Base-by-base conservation (phyloP, 2,329 filamentous ascomycete genomes). In the Fusarium virguliforme region DNA sequence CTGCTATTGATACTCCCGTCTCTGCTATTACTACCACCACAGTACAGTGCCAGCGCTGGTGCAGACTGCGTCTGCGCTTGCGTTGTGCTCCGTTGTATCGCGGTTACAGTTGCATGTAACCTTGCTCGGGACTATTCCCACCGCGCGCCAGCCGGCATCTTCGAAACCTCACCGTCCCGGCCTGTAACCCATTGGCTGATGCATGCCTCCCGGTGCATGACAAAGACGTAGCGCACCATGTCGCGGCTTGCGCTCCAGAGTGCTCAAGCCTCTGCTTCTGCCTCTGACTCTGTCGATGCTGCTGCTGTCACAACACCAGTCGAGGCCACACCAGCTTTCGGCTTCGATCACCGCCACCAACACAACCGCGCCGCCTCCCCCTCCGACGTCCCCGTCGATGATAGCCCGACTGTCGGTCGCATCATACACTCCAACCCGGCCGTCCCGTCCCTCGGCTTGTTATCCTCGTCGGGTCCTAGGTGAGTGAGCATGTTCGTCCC, bases 161-260 rank as follows among this genome's bases (percentile, higher is more conserved):
- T 77, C 77, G 79, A 82, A 81, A 80, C 77, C 70, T 75, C 72
- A 73, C 62, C 68, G 60, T 67, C 59, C 61, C 60, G 56, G 64
- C 56, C 59, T 67, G 60, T 54, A 50, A 64, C 62, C 71, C 63
- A 77, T 76, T 77, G 78, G 74, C 65, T 71, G 71, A 74, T 76
- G 74, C 67, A 74, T 76, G 73, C 67, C 73, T 76, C 75, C 67
- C 55, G 65, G 65, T 73, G 74, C 72, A 74, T 75, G 72, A 75
- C 51, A 66, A 65, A 64, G 82, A 65, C 67, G 82, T 82, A 81
- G 82, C 78, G 79, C 79, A 84, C 81, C 82, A 86, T 87, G 85
- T 85, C 85, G 81, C 85, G 87, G 81, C 83, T 83, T 82, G 81
- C 82, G 79, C 81, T 82, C 80, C 83, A 82, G 79, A 80, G 79